Percentiles rank a stretch among this genome's conserved stretches.
phyloP scores from a whole-genome alignment of 2,329 filamentous ascomycete species.

The Hymenoscyphus occultus region DNA sequence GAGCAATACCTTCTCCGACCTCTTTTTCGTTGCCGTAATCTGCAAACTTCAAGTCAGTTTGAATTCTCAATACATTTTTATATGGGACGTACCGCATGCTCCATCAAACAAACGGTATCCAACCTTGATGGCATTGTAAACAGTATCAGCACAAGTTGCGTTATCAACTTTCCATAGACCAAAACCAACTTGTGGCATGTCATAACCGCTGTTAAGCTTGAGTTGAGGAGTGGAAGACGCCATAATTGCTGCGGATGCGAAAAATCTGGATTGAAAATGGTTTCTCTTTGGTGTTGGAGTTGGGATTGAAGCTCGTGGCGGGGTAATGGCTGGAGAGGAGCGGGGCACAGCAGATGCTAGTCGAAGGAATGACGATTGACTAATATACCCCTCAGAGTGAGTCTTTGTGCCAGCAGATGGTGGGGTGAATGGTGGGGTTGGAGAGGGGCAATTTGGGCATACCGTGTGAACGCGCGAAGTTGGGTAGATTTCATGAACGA shows the following conservation, averaged over 20 bases:
- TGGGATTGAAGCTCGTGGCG: background rate
- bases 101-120: slow-evolving; percentile 61
- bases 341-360: background rate
- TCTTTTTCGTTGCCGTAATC: slow-evolving; percentile 84
- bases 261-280: slow-evolving; percentile 15
- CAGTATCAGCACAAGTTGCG: slow-evolving; percentile 58
- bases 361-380: background rate
- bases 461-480: background rate
- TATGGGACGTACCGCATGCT: slow-evolving; percentile 47
- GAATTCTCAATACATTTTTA: background rate
- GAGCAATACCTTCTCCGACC: slow-evolving; percentile 71
- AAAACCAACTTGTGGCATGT: slow-evolving; percentile 61
- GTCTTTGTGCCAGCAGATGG: background rate
- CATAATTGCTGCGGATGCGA: slow-evolving; percentile 31
- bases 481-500: background rate
- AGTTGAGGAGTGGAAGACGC: slow-evolving; percentile 36
- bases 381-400: background rate
- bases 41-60: slow-evolving; percentile 35
- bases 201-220: slow-evolving; percentile 46
- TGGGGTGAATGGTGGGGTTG: background rate
- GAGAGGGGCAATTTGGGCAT: background rate
- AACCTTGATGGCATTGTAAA: slow-evolving; percentile 64
- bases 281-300: slow-evolving; percentile 4
- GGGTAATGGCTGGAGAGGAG: background rate
- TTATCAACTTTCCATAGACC: slow-evolving; percentile 70